Percentiles rank a stretch among this genome's conserved stretches.
Evolutionary conservation across 257 asterid genomes (phyloP).

Genomic region (Penstemon eatonii): DNA sequence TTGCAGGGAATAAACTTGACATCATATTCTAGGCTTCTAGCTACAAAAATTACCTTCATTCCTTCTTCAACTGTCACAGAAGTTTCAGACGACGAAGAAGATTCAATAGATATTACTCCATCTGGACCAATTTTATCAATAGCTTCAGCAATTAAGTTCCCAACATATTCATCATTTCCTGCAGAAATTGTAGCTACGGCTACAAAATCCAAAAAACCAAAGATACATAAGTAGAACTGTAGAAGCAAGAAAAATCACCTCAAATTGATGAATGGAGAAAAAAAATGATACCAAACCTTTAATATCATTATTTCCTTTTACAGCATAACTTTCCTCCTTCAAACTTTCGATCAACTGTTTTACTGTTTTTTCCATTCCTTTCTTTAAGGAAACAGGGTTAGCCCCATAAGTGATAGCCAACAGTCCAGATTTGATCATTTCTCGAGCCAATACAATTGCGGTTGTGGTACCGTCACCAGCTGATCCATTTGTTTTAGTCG

Average conservation of each 20-base stretch:
- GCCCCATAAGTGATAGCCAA: constrained; percentile 88
- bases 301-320: constrained; percentile 67
- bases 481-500: constrained; percentile 71
- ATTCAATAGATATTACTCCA: constrained; percentile 78
- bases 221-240: neutral
- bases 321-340: constrained; percentile 61
- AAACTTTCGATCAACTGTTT: constrained; percentile 55
- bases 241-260: neutral
- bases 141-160: constrained; percentile 81
- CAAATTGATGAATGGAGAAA: constrained; percentile 3
- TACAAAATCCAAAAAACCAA: constrained; percentile 34
- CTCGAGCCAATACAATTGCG: constrained; percentile 90
- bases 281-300: constrained; percentile 47
- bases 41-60: constrained; percentile 70
- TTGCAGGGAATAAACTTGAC: no score
- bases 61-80: constrained; percentile 84
- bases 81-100: constrained; percentile 83
- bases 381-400: constrained; percentile 72
- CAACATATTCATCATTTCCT: constrained; percentile 87
- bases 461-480: constrained; percentile 98
- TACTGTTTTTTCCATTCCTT: constrained; percentile 82
- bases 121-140: constrained; percentile 86
- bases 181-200: constrained; percentile 96
- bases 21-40: neutral
- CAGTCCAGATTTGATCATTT: constrained; percentile 73